Base-by-base conservation (phyloP, 495 filamentous ascomycete genomes). In the Daldinia childiae region DNA sequence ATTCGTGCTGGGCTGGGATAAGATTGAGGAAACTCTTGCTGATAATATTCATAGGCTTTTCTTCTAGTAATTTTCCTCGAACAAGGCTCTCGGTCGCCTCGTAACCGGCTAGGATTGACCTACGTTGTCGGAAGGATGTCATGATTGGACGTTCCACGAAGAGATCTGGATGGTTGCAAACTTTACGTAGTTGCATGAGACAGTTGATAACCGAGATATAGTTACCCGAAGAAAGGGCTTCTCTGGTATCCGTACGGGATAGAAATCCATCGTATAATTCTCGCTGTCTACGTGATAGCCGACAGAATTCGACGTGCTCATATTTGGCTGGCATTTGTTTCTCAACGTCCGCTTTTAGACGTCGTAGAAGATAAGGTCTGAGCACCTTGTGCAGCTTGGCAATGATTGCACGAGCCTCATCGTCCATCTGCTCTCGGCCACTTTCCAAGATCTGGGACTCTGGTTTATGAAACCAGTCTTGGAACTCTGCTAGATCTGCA, bases 261-360 rank as follows among this genome's bases (percentile, higher is more conserved):
- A 99, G 91, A 79, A 98, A 99, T 4, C 93, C 94, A 79, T 99
- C 95, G 77, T 99, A 99, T 17, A 99, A 80, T 78, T 95, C 95
- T 39, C 96, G 88, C 75, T 99, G 96, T 24, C 96, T 89, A 77
- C 97, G 97, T 12, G 94, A 97, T 1, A 99, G 85, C 39, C 93
- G 89, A 78, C 96, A 99, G 74, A 94, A 95, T 57, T 98, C 91
- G 32, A 99, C 93, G 77, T 97, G 93, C 76, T 99, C 96, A 74
- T 96, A 97, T 76, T 99, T 99, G 30, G 88, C 93, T 0, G 96
- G 96, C 93, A 99, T 97, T 75, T 98, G 95, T 80, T 99, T 98
- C 83, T 99, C 96, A 24, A 99, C 96, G 77, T 99, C 96, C 50
- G 94, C 92, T 81, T 99, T 99, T 41, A 99, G 82, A 66, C 96